phyloP scores from a whole-genome alignment of 2,329 filamentous ascomycete genomes.

The Exserohilum turcica region DNA sequence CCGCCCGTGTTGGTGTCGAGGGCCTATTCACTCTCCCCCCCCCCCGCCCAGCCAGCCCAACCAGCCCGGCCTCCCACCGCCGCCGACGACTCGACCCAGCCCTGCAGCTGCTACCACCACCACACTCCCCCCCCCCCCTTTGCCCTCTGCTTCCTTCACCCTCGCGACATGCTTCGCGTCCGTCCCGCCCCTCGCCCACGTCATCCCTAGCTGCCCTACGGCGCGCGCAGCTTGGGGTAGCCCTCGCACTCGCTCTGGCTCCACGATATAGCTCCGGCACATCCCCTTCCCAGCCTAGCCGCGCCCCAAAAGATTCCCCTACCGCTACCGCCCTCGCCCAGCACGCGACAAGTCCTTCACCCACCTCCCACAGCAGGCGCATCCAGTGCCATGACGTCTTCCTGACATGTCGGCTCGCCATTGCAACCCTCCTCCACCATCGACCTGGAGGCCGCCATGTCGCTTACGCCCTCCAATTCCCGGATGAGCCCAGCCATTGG shows the following conservation, averaged over 20 bases:
- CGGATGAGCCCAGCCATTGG: constrained; percentile 48
- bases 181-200: constrained; percentile 12
- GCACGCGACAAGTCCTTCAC: constrained; percentile 18
- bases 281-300: constrained; percentile 10
- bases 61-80: constrained; percentile 8
- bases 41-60: neutral
- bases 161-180: neutral
- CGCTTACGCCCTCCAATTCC: constrained; percentile 48
- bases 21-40: constrained; percentile 15
- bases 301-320: constrained; percentile 25
- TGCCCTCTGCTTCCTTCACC: constrained; percentile 5
- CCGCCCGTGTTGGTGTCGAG: constrained; percentile 3
- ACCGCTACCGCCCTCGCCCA: constrained; percentile 7
- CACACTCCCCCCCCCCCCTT: constrained; percentile 13
- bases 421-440: constrained; percentile 32
- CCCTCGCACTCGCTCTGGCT: too few relatives aligned
- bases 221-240: too few relatives aligned
- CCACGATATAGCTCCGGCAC: constrained; percentile 11
- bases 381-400: constrained; percentile 34
- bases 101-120: too few relatives aligned
- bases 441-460: constrained; percentile 43
- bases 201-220: neutral
- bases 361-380: constrained; percentile 15
- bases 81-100: constrained; percentile 8
- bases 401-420: constrained; percentile 32